Conservation (phyloP, 2,329 filamentous ascomycete genomes). For the Mollisiaceae sp. region DNA sequence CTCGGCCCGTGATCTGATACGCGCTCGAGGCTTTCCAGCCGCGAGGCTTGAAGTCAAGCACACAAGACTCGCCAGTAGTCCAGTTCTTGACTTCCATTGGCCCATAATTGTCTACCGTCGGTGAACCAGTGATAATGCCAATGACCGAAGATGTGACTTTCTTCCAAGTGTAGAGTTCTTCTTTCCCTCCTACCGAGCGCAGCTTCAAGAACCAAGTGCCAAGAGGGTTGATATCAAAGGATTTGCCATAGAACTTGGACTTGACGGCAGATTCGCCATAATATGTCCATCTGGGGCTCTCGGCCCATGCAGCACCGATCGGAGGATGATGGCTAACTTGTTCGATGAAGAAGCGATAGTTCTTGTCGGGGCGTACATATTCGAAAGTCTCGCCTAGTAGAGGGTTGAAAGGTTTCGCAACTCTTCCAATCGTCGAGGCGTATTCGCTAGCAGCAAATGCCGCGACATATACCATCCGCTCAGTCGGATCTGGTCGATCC, state of each 20-base stretch:
- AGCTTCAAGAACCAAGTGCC: conserved; percentile 96
- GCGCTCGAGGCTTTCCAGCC: conserved; percentile 96
- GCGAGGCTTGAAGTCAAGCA: conserved; percentile 90
- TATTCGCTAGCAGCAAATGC: conserved; percentile 97
- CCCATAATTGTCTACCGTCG: conserved; percentile 97
- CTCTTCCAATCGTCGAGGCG: conserved; percentile 92
- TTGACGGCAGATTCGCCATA: conserved; percentile 95
- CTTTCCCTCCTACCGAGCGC: conserved; percentile 75
- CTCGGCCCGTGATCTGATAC: conserved; percentile 86
- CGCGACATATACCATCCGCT: conserved; percentile 92
- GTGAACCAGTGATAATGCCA: conserved; percentile 96
- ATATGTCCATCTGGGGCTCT: conserved; percentile 94
- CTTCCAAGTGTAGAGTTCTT: conserved; percentile 97
- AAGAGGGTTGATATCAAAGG: conserved; percentile 94
- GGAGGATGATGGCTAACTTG: conserved; percentile 98
- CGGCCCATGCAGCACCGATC: conserved; percentile 89
- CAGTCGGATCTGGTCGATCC: conserved; percentile 83
- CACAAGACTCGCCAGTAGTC: conserved; percentile 90
- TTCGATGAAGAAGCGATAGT: conserved; percentile 97
- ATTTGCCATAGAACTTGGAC: conserved; percentile 97
- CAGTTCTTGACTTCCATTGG: conserved; percentile 97
- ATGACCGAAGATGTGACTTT: conserved; percentile 98
- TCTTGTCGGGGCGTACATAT: conserved; percentile 93
- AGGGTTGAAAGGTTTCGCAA: conserved; percentile 98
- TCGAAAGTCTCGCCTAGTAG: conserved; percentile 96